Conservation (phyloP, 2,329 filamentous ascomycete genomes). For the Penicillium sp. region DNA sequence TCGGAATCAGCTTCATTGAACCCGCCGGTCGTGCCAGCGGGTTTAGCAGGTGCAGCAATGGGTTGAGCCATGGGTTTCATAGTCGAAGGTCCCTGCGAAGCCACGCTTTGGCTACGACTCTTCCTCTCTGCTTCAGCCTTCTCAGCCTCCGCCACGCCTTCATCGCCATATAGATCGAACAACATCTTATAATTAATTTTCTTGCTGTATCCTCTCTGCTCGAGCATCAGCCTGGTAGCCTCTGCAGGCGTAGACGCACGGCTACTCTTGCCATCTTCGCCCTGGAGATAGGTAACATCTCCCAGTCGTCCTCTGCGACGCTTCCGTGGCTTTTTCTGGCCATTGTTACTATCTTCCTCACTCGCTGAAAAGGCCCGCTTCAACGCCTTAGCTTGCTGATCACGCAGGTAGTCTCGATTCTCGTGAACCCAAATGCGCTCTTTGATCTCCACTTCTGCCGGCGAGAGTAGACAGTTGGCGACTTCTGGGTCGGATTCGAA, state of each 20-base stretch:
- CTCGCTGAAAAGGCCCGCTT: constrained; percentile 62
- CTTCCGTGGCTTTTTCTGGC: constrained; percentile 45
- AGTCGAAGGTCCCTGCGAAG: constrained; percentile 18
- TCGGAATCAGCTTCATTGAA: constrained; percentile 20
- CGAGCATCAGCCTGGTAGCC: constrained; percentile 64
- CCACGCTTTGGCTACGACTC: constrained; percentile 32
- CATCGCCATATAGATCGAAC: constrained; percentile 38
- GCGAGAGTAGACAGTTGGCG: constrained; percentile 68
- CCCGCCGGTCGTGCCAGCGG: constrained; percentile 13
- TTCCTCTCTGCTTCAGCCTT: constrained; percentile 26
- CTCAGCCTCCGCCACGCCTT: constrained; percentile 25
- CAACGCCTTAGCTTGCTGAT: constrained; percentile 78
- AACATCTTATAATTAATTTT: constrained; percentile 64
- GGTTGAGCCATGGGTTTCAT: constrained; percentile 7
- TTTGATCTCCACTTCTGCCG: constrained; percentile 74
- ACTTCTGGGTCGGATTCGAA: constrained; percentile 91
- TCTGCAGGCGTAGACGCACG: constrained; percentile 66
- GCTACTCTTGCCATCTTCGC: constrained; percentile 62
- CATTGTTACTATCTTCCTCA: constrained; percentile 29
- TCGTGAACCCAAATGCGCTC: constrained; percentile 91
- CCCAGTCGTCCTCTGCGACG: constrained; percentile 45
- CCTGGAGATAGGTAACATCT: constrained; percentile 42
- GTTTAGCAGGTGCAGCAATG: constrained; percentile 15
- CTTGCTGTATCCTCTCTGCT: constrained; percentile 65
- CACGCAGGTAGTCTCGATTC: constrained; percentile 89